Evolutionary conservation across 148 eudicot genomes (phyloP).

Genomic region (Drosera capensis): DNA sequence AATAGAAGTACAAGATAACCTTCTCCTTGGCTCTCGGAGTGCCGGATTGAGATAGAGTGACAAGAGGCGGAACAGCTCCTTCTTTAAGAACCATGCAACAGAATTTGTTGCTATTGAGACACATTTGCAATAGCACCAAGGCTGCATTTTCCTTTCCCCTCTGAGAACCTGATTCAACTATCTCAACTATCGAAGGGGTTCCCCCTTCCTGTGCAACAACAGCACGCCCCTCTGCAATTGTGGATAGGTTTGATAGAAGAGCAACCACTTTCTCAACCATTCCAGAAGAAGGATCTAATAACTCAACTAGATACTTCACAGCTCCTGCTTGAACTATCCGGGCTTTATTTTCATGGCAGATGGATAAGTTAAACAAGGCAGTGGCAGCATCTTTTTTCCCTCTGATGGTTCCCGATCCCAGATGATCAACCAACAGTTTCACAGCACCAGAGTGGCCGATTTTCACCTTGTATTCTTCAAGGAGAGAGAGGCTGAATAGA

Average conservation of each 20-base stretch:
- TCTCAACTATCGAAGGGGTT: slow-evolving; percentile 70
- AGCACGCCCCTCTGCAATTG: slow-evolving; percentile 41
- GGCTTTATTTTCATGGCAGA: slow-evolving; percentile 53
- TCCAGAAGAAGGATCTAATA: slow-evolving; percentile 71
- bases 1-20: slow-evolving; percentile 17
- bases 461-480: slow-evolving; percentile 40
- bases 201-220: slow-evolving; percentile 76
- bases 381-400: slow-evolving; percentile 84
- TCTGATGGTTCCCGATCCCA: slow-evolving; percentile 46
- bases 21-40: slow-evolving; percentile 68
- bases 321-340: slow-evolving; percentile 58
- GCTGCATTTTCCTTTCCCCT: slow-evolving; percentile 80
- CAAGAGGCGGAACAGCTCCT: slow-evolving; percentile 88
- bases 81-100: slow-evolving; percentile 86
- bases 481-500: slow-evolving; percentile 52
- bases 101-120: slow-evolving; percentile 46
- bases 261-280: slow-evolving; percentile 89
- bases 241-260: slow-evolving; percentile 35
- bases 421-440: slow-evolving; percentile 39
- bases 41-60: slow-evolving; percentile 75
- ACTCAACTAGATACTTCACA: slow-evolving; percentile 56
- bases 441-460: slow-evolving; percentile 82
- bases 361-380: slow-evolving; percentile 52
- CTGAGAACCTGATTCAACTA: slow-evolving; percentile 60
- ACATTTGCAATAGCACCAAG: slow-evolving; percentile 46